Evolutionary conservation across 352 stramenopile species (phyloP).

Genomic region (Phytophthora citrophthora): DNA sequence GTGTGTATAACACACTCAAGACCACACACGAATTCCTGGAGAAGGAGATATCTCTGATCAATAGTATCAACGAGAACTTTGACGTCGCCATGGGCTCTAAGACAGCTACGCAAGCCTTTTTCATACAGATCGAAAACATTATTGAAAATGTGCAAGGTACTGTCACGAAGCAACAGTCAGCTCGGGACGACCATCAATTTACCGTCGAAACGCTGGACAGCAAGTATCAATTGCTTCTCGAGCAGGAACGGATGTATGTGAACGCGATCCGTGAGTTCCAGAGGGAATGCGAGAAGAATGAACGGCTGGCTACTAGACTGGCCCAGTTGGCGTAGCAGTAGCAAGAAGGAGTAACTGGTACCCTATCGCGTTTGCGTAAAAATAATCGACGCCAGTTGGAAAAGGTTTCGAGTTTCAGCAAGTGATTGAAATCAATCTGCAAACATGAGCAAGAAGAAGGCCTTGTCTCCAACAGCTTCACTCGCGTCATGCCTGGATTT

Average conservation of each 20-base stretch:
- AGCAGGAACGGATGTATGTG: constrained; percentile 84
- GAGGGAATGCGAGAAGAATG: constrained; percentile 89
- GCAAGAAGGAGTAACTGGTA: constrained; percentile 1
- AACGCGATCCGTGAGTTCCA: constrained; percentile 90
- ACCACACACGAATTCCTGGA: constrained; percentile 81
- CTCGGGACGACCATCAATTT: constrained; percentile 47
- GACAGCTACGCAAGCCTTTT: constrained; percentile 71
- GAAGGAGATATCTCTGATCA: constrained; percentile 88
- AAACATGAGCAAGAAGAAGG: constrained; percentile 41
- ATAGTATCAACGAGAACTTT: constrained; percentile 88
- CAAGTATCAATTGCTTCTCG: constrained; percentile 80
- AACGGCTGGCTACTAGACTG: constrained; percentile 48
- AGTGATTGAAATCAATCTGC: background rate
- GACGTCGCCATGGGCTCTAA: constrained; percentile 77
- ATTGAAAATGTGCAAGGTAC: constrained; percentile 62
- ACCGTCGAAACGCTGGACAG: constrained; percentile 71
- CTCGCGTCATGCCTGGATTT: constrained; percentile 58
- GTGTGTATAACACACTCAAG: constrained; percentile 89
- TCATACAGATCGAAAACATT: constrained; percentile 77
- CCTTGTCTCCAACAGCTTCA: constrained; percentile 31
- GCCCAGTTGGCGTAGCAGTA: constrained; percentile 19
- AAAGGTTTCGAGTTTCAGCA: constrained; percentile 7
- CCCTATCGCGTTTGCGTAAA: constrained; percentile 26
- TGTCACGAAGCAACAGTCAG: constrained; percentile 59
- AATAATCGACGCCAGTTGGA: constrained; percentile 26